These are phyloP conservation scores for Metschnikowia vanudenii DNA, from an alignment of 805 yeast genomes.

Conservation along the genomic window DNA sequence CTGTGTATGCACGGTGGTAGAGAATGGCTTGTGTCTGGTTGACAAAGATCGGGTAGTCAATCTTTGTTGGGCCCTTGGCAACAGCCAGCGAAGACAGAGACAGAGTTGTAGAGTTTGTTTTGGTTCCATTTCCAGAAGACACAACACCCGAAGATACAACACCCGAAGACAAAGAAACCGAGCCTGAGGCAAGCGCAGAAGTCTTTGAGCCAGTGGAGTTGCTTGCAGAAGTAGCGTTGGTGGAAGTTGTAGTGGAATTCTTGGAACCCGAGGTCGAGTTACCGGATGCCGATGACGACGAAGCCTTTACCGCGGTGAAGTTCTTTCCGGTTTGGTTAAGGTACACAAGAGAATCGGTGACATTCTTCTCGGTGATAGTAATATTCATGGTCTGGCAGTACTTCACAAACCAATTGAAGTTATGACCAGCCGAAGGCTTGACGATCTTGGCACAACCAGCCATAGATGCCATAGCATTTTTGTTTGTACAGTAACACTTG, in stretches of 20 bases:
- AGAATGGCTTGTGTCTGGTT: slow-evolving; percentile 6
- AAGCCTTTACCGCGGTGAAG: slow-evolving; percentile 5
- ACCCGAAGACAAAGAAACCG: neutral
- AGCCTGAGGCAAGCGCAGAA: neutral
- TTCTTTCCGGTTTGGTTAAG: slow-evolving; percentile 5
- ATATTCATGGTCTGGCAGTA: slow-evolving; percentile 1
- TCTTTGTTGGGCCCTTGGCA: slow-evolving; percentile 3
- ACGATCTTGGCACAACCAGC: slow-evolving; percentile 4
- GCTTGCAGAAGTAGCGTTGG: neutral
- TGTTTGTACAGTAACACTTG: slow-evolving; percentile 7
- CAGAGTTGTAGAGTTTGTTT: neutral
- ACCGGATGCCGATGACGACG: neutral
- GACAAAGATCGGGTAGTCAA: slow-evolving; percentile 14
- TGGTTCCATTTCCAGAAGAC: neutral
- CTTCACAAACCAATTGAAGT: neutral
- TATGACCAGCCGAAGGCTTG: neutral
- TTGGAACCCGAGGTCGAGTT: neutral
- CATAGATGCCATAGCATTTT: slow-evolving; percentile 11
- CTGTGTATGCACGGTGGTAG: slow-evolving; percentile 9
- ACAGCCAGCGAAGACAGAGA: neutral
- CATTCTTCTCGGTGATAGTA: neutral
- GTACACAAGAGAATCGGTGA: slow-evolving; percentile 1
- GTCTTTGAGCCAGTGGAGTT: neutral
- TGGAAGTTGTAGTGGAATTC: neutral
- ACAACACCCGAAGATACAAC: neutral